Evolutionary conservation across 2,329 filamentous ascomycete genomes (phyloP).

Genomic region (Fusarium sp.): DNA sequence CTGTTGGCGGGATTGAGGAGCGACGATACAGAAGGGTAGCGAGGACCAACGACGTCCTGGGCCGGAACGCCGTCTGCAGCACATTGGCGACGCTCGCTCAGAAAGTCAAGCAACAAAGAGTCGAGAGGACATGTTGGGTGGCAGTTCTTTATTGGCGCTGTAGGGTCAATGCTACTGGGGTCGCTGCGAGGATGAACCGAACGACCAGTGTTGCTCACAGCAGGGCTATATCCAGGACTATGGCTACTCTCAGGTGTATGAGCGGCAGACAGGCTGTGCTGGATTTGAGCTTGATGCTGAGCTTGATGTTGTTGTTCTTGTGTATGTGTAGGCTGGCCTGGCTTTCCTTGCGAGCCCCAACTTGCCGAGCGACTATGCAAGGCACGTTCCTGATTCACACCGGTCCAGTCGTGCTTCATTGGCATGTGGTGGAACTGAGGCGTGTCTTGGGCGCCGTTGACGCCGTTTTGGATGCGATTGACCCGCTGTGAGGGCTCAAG

Average conservation of each 20-base stretch:
- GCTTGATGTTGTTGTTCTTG: constrained; percentile 36
- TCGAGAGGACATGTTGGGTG: constrained; percentile 81
- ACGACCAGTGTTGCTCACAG: constrained; percentile 27
- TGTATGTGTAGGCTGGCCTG: constrained; percentile 18
- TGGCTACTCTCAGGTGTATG: constrained; percentile 40
- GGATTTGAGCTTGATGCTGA: constrained; percentile 21
- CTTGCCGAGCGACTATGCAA: constrained; percentile 40
- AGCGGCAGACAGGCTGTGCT: constrained; percentile 29
- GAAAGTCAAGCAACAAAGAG: constrained; percentile 81
- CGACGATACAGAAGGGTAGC: constrained; percentile 82
- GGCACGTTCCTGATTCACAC: constrained; percentile 43
- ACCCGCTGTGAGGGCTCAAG: constrained; percentile 70
- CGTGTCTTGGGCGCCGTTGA: constrained; percentile 61
- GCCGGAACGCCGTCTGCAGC: constrained; percentile 72
- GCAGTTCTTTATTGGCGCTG: constrained; percentile 66
- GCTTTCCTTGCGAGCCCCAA: constrained; percentile 41
- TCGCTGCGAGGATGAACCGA: constrained; percentile 35
- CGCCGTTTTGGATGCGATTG: constrained; percentile 62
- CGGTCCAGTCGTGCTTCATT: constrained; percentile 64
- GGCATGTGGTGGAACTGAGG: constrained; percentile 58
- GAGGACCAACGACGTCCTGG: constrained; percentile 76
- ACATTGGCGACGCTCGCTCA: constrained; percentile 74
- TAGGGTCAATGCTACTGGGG: constrained; percentile 37
- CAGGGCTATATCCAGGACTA: constrained; percentile 40
- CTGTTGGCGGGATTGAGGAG: constrained; percentile 77